Base-by-base conservation (phyloP, 2,329 filamentous ascomycete genomes). In the Cryphonectria carpinicola region DNA sequence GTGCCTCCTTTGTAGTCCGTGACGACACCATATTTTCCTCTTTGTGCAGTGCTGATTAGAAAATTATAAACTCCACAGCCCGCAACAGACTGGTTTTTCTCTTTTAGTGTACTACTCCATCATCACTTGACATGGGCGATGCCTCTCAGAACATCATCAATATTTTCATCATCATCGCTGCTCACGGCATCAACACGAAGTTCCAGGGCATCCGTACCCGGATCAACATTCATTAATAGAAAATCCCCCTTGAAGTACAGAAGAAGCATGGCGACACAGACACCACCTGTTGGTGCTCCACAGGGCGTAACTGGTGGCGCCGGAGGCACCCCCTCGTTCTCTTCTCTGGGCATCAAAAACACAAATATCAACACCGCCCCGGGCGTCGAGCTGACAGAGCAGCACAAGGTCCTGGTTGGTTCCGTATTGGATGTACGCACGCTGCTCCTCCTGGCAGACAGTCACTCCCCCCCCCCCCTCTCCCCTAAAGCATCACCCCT, bases 371-470 rank as follows among this genome's bases (percentile, higher is more conserved):
- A 85, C 62, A 84, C 84, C 13, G 83, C 82, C 0, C 74, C 84
- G 0, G 87, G 87, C 17, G 83, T 90, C 19, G 78, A 82, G 0
- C 81, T 90, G 19, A 82, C 81, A 25, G 74, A 80, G 0, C 76
- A 83, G 28, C 87, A 90, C 75, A 85, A 85, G 71, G 82, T 87
- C 0, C 71, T 90, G 43, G 84, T 90, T 17, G 86, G 86, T 70
- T 86, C 84, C 62, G 82, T 91, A 19, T 82, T 91, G 35, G 89
- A 91, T 76, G 83, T 84, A 69, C n/a, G 77, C 60, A 22, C 4
- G 25, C 25, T 64, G 28, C 22, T 8, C 22, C 14, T 58, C 28
- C 2, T 6, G 2, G n/a, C 6, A 52, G 28, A 25, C 19, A 35
- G 25, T 10, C 5, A 7, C 11, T 10, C 2, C 22, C 35, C 19